Conservation (phyloP, 352 stramenopile genomes). For the Chrysophaeum taylorii region DNA sequence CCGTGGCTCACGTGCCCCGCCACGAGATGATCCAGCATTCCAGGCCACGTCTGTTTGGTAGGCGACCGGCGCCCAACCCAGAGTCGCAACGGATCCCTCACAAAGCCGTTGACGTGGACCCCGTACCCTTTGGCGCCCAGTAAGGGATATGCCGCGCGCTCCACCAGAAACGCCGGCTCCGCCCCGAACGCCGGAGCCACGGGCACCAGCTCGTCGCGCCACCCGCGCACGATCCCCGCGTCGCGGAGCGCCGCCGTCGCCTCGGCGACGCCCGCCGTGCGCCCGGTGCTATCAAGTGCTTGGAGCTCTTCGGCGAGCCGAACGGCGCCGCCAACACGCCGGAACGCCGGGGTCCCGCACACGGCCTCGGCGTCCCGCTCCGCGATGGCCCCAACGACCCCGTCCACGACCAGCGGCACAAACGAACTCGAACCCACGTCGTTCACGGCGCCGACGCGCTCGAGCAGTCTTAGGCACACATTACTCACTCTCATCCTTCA, state of each 20-base stretch:
- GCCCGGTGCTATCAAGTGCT: no score
- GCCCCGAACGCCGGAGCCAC: neutral
- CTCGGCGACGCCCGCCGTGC: neutral
- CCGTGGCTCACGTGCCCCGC: conserved; percentile 37
- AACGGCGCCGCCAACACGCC: no score
- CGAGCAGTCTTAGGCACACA: no score
- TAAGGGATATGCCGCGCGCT: conserved; percentile 43
- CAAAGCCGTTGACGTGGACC: conserved; percentile 50
- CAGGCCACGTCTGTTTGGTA: conserved; percentile 52
- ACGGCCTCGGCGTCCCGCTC: no score
- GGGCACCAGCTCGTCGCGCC: conserved; percentile 16
- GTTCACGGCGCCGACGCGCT: no score
- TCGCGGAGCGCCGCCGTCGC: neutral
- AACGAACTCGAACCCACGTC: no score
- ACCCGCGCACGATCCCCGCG: conserved; percentile 8
- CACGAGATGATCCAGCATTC: conserved; percentile 59
- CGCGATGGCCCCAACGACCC: no score
- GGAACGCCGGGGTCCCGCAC: no score
- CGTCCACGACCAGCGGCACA: no score
- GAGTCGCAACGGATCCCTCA: conserved; percentile 35
- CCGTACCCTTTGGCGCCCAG: conserved; percentile 51
- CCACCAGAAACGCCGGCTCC: conserved; percentile 39
- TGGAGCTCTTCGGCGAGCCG: no score
- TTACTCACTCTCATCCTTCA: no score
- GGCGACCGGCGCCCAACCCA: conserved; percentile 51